Percentiles rank a stretch among this genome's conserved stretches.
Conservation (phyloP, 768 basidiomycete species). For the Termitomyces sp. region DNA sequence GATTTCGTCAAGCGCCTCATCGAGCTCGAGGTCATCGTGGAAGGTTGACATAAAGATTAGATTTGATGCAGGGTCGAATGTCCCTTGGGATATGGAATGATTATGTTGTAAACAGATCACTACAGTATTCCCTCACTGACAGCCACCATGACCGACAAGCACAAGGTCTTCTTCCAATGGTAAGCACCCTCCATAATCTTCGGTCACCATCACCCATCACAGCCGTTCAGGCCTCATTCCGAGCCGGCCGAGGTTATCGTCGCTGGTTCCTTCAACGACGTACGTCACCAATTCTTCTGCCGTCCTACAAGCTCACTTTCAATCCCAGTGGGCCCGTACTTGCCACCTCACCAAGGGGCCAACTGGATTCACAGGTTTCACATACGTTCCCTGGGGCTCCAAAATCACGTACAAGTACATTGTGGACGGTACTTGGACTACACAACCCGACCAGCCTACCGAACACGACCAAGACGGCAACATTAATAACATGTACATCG, state of each 20-base stretch:
- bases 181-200: conserved; percentile 21
- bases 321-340: conserved; percentile 59
- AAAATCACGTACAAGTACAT: conserved; percentile 77
- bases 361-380: conserved; percentile 53
- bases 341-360: conserved; percentile 51
- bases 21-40: conserved; percentile 38
- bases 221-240: conserved; percentile 53
- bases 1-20: conserved; percentile 53
- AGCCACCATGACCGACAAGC: conserved; percentile 22
- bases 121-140: conserved; percentile 10
- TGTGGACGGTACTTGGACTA: conserved; percentile 71
- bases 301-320: conserved; percentile 12
- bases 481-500: conserved; percentile 64
- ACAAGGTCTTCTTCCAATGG: conserved; percentile 57
- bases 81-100: neutral
- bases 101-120: conserved; percentile 13
- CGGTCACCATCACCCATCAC: conserved; percentile 4
- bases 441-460: conserved; percentile 51
- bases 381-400: conserved; percentile 58
- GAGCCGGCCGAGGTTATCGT: conserved; percentile 60
- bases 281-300: conserved; percentile 31
- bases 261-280: conserved; percentile 79
- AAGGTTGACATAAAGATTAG: conserved; percentile 17
- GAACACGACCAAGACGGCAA: conserved; percentile 64
- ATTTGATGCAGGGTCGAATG: conserved; percentile 10